Percentiles rank a stretch among this genome's conserved stretches.
Conservation (phyloP, 371 early-diverging fungal species). For the Smittium culicis region DNA sequence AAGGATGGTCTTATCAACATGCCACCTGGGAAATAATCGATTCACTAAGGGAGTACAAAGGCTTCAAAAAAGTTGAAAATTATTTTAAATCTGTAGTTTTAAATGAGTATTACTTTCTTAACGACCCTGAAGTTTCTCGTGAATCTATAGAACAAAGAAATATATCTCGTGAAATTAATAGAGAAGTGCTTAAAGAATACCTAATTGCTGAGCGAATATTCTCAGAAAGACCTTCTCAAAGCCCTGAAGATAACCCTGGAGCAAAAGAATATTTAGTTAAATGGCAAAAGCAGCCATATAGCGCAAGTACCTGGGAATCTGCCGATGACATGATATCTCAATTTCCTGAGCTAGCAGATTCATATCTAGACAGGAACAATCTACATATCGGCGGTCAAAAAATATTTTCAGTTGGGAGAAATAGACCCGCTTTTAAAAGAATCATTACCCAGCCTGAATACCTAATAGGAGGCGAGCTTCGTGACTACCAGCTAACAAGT, state of each 20-base stretch:
- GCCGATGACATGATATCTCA: conserved; percentile 45
- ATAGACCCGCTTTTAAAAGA: conserved; percentile 59
- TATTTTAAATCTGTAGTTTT: conserved; percentile 54
- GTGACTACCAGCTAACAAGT: conserved; percentile 95
- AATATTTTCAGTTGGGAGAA: conserved; percentile 33
- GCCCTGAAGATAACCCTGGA: conserved; percentile 7
- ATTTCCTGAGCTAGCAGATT: conserved; percentile 66
- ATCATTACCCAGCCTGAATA: conserved; percentile 69
- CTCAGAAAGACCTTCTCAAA: conserved; percentile 33
- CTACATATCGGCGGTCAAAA: conserved; percentile 52
- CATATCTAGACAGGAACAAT: conserved; percentile 64
- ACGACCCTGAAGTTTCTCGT: conserved; percentile 50
- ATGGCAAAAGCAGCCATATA: conserved; percentile 80
- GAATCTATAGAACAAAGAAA: conserved; percentile 81
- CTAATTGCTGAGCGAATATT: conserved; percentile 71
- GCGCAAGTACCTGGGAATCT: conserved; percentile 82
- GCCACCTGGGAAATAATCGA: conserved; percentile 76
- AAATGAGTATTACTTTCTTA: conserved; percentile 43
- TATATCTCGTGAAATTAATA: conserved; percentile 64
- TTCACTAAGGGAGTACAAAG: conserved; percentile 55
- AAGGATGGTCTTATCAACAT: conserved; percentile 74
- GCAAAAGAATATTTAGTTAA: conserved; percentile 71
- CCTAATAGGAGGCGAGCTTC: conserved; percentile 73
- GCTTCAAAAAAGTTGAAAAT: conserved; percentile 80
- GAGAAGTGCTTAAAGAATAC: conserved; percentile 70